Conservation (phyloP, 805 yeast genomes). For the Huiozyma sinensis region DNA sequence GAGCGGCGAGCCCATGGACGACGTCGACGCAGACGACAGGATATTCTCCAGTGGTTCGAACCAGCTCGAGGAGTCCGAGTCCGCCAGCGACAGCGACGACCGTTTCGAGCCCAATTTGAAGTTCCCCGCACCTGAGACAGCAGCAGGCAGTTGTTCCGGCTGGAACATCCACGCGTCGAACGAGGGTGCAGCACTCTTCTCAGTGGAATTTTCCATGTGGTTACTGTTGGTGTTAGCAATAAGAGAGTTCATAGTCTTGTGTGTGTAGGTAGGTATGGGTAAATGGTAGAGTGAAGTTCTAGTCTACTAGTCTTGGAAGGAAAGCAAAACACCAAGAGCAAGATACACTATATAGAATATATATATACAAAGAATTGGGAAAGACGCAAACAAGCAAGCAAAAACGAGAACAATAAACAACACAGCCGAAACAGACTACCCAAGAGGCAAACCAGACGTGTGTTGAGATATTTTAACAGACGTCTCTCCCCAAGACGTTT, state of each 20-base stretch:
- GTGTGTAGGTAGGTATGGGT: neutral
- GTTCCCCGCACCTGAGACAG: neutral
- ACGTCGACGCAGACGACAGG: conserved; percentile 17
- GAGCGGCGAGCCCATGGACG: conserved; percentile 15
- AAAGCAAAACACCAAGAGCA: too few species aligned
- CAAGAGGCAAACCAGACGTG: too few species aligned
- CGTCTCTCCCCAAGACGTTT: too few species aligned
- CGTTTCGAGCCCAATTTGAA: neutral
- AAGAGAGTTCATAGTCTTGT: conserved; percentile 4
- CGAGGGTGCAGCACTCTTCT: neutral
- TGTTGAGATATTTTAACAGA: too few species aligned
- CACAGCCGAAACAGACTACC: too few species aligned
- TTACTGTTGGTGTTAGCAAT: neutral
- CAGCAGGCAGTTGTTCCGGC: neutral
- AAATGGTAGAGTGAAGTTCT: too few species aligned
- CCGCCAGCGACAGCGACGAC: neutral
- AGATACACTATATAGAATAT: too few species aligned
- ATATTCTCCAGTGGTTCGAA: conserved; percentile 21
- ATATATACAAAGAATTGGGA: too few species aligned
- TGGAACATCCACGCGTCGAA: conserved; percentile 11
- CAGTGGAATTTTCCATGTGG: too few species aligned
- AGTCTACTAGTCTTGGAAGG: too few species aligned
- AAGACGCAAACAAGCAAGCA: too few species aligned
- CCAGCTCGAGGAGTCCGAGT: conserved; percentile 12
- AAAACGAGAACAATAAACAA: too few species aligned